Evolutionary conservation across 2,329 filamentous ascomycete genomes (phyloP).

Genomic region (Gaeumannomyces sp.): DNA sequence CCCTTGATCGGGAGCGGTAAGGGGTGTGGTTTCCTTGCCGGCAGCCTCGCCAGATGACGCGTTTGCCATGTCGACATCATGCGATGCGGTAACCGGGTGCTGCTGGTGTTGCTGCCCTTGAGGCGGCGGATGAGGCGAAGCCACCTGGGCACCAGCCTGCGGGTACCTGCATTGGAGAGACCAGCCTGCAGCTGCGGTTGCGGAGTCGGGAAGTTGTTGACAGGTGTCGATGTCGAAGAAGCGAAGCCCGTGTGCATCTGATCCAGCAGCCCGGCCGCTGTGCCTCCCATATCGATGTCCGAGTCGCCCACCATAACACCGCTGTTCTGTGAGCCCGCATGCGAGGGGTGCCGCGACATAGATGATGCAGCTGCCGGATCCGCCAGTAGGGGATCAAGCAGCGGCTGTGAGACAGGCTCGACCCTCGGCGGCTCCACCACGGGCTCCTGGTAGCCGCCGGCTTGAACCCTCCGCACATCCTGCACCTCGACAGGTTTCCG

Average conservation of each 20-base stretch:
- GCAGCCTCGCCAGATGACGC: slow-evolving; percentile 28
- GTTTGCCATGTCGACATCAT: slow-evolving; percentile 53
- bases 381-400: slow-evolving; percentile 14
- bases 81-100: slow-evolving; percentile 21
- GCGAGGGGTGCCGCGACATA: slow-evolving; percentile 48
- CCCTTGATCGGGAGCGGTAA: slow-evolving; percentile 42
- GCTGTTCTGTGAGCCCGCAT: slow-evolving; percentile 49
- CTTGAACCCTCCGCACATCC: slow-evolving; percentile 64
- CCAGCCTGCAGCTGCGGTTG: slow-evolving; percentile 51
- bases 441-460: slow-evolving; percentile 67
- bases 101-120: slow-evolving; percentile 12
- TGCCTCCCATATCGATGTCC: slow-evolving; percentile 60
- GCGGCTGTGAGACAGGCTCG: slow-evolving; percentile 34
- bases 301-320: slow-evolving; percentile 51
- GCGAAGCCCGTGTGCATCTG: slow-evolving; percentile 57
- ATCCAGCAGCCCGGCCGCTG: slow-evolving; percentile 59
- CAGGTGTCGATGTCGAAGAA: slow-evolving; percentile 53
- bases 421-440: slow-evolving; percentile 46
- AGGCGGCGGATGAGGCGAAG: slow-evolving; percentile 36
- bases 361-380: slow-evolving; percentile 18
- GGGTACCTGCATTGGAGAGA: slow-evolving; percentile 51
- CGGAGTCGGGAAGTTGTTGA: slow-evolving; percentile 54
- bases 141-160: slow-evolving; percentile 37
- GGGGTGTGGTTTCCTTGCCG: slow-evolving; percentile 27
- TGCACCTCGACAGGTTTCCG: slow-evolving; percentile 59